Base-by-base conservation (phyloP, 768 basidiomycete genomes). In the Brasilioporus rufonigricans region DNA sequence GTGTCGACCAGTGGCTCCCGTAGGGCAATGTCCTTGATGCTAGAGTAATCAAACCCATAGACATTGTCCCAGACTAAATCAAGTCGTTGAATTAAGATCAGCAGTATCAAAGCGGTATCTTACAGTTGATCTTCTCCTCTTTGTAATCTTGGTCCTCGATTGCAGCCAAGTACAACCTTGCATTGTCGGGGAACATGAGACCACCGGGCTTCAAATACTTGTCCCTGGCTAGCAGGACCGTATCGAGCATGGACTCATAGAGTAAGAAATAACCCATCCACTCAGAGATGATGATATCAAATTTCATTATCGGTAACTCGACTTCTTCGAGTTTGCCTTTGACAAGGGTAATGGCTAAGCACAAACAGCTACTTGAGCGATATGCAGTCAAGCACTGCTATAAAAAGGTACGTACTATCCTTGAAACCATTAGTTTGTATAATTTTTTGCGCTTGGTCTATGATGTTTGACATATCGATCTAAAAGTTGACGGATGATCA, bases 211-310 rank as follows among this genome's bases (percentile, higher is more conserved):
- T 93, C 64, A 99, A 84, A 77, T 97, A 98, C 73, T 91, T 92
- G 80, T 99, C 97, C 54, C 97, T 85, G 8, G 97, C 97, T 44
- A 95, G 80, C 40, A 99, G 84, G 52, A 99, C 97, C 24, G 95
- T 98, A 76, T 99, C 96, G 61, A 98, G 85, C 97, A 99, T 98
- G 66, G 93, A 95, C 72, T 98, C 97, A 77, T 98, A 98, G 32
- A 99, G 84, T 47, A 98, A 79, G 82, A 98, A 98, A 76, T 99
- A 99, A 40, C 97, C 97, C 97, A 99, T 99, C 97, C 96, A 99
- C 72, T 99, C 97, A 57, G 94, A 97, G 69, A 99, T 91, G 76
- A 99, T 97, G 75, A 99, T 98, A 71, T 99, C 97, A 69, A 93
- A 98, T 71, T 95, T 77, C 58, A 90, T 76, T 66, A 96, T 84